These are phyloP conservation scores for Peltaster fructicola DNA, from an alignment of 2,329 filamentous ascomycete genomes.

Conservation along the genomic window DNA sequence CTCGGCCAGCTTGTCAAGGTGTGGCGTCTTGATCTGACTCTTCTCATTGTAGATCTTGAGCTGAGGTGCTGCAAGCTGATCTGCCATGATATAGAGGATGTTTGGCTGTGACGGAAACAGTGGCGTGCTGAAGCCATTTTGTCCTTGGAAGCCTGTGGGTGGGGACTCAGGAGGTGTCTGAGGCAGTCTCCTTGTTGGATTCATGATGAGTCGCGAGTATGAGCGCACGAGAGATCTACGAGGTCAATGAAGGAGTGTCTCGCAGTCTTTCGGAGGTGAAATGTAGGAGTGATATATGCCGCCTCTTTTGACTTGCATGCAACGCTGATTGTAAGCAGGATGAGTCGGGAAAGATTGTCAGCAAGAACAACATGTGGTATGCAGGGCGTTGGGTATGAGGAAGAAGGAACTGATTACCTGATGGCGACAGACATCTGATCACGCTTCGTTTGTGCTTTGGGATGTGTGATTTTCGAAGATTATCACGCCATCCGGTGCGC, in stretches of 20 bases:
- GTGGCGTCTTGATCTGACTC: slow-evolving; percentile 81
- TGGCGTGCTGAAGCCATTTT: slow-evolving; percentile 22
- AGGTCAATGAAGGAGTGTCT: no score
- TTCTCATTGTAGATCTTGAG: slow-evolving; percentile 81
- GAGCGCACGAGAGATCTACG: no score
- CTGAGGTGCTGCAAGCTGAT: slow-evolving; percentile 79
- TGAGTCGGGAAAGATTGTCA: no score
- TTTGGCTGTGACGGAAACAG: slow-evolving; percentile 40
- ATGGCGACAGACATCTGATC: background rate
- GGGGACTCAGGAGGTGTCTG: slow-evolving; percentile 20
- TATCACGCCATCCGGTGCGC: slow-evolving; percentile 1
- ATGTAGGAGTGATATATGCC: no score
- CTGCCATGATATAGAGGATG: slow-evolving; percentile 89
- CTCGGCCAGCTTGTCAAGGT: slow-evolving; percentile 67
- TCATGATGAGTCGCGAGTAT: no score
- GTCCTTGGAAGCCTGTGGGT: slow-evolving; percentile 20
- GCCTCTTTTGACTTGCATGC: no score
- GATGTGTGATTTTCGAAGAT: no score
- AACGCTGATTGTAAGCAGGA: no score
- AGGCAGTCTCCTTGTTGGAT: no score
- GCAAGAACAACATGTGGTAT: no score
- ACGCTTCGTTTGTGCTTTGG: no score
- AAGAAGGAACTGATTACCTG: slow-evolving; percentile 1
- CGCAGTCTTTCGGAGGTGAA: no score
- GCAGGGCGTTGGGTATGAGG: background rate